Evolutionary conservation across 805 yeast genomes (phyloP), one percentile per base, ranked within the genome.

Genomic region (Kuraishia ogatae): DNA sequence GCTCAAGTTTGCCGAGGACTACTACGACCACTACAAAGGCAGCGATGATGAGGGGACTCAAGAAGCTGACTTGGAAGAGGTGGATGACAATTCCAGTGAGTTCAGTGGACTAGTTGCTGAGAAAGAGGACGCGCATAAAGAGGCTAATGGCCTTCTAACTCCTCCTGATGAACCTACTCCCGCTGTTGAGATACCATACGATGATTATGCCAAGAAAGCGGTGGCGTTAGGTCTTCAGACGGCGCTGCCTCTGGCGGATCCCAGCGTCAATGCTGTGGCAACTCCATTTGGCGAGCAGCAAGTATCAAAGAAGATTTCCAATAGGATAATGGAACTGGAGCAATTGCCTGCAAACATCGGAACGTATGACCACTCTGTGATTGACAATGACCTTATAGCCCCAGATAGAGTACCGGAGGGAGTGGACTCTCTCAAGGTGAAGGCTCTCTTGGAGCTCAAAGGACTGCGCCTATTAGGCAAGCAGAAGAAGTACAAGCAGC

Each of bases 261-360:
- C 76, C 15, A 63, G 67, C 17, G 60, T 70, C 35, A 76, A 74
- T 23, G 66, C 79, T 3, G 75, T 82, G 51, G 88, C 88, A 2
- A 71, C 73, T 48, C 66, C 70, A 35, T 69, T 72, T 53, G 71
- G 78, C 5, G 94, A 88, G 67, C 74, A 74, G 48, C 67, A 76
- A 8, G 75, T 87, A 13, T 69, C 79, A 4, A 67, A 76, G 22
- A 83, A 82, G 57, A 78, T 87, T 20, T 74, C 80, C 6, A 75
- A 76, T 52, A 76, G 93, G 66, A 71, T 87, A 17, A 66, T 71
- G 24, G 86, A 84, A 59, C 69, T 88, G 57, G 91, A 86, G 65
- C 74, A 69, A 53, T 62, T 87, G 17, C 94, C 96, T 1, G 80
- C 87, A 2, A 86, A 84, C 61, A 62, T 88, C 53, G 93, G 92